Base-by-base conservation (phyloP, 352 stramenopile species). In the Globisporangium alternatum region DNA sequence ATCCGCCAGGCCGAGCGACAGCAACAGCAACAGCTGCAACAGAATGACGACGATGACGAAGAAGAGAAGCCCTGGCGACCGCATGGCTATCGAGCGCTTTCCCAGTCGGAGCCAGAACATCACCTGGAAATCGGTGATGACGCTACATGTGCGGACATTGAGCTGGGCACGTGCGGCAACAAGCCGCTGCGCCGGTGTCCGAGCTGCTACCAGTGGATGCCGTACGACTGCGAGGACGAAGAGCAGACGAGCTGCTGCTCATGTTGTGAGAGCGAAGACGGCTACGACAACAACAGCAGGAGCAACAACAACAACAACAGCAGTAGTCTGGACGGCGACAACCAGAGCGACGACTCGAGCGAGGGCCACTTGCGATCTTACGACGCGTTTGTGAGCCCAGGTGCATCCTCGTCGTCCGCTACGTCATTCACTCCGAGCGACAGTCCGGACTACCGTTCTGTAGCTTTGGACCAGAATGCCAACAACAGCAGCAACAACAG, bases 301-400 rank as follows among this genome's bases (percentile, higher is more conserved):
- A 70, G 45, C 25, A 8, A 10, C 55, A 77, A 78, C 5, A 73
- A 81, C 15, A 43, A 66, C 21, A 37, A 65, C 7, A 59, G 60
- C 8, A 75, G 67, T 30, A 77, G 74, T 60, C 80, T 67, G 28
- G 66, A 82, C 21, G 43, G 64, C 30, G 44, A 74, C 19, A 69
- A 68, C 19, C 75, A 83, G 15, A 21, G 39, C 1, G 68, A 80
- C 12, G 30, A 53, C 13, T 9, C 17, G 28, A 52, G 17, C 37
- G 55, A 61, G 7, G 55, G 45, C 8, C 25, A 48, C 7, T 13
- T 41, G 21, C 49, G 39, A 1, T 28, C n/a, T 2, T 17, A 41
- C 30, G 43, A 47, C 28, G 19, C 31, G 21, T 65, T 60, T 30
- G 37, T 35, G 25, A 65, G 49, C 58, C 49, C 49, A 6, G 44